Conservation (phyloP, 352 stramenopile genomes). For the Globisporangium parvum region DNA sequence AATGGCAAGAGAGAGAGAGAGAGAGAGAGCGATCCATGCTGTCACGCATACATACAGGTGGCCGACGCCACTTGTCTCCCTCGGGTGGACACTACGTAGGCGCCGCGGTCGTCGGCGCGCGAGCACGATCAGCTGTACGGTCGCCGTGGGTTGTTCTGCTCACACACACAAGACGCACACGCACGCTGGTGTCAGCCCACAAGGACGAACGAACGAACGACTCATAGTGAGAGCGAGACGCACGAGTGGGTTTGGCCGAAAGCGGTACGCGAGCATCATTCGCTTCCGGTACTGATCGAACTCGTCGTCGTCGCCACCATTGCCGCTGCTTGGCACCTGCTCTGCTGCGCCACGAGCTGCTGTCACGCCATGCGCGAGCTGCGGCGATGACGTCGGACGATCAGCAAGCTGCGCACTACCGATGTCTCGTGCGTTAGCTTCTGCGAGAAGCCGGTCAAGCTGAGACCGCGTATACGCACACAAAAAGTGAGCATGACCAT, state of each 20-base stretch:
- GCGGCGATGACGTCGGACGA: background rate
- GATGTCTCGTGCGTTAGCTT: background rate
- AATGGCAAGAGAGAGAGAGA: no score
- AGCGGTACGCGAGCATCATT: slow-evolving; percentile 22
- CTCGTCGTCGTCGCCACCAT: slow-evolving; percentile 9
- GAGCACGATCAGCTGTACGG: slow-evolving; percentile 10
- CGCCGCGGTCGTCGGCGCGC: no score
- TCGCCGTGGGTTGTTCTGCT: slow-evolving; percentile 16
- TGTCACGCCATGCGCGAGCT: background rate
- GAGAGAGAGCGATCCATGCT: no score
- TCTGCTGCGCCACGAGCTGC: background rate
- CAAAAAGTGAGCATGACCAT: background rate
- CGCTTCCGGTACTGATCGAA: slow-evolving; percentile 23
- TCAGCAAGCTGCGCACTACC: background rate
- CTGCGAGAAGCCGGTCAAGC: background rate
- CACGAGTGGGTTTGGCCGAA: slow-evolving; percentile 18
- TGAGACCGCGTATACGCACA: background rate
- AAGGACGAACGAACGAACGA: no score
- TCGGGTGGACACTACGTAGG: no score
- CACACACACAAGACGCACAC: no score
- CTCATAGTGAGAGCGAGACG: slow-evolving; percentile 5
- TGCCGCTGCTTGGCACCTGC: no score
- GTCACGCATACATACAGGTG: background rate
- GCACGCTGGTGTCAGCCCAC: background rate
- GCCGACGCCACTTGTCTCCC: no score